Evolutionary conservation across 2,329 filamentous ascomycete genomes (phyloP), one percentile per base, ranked within the genome.

Genomic region (Venturia oleaginea): DNA sequence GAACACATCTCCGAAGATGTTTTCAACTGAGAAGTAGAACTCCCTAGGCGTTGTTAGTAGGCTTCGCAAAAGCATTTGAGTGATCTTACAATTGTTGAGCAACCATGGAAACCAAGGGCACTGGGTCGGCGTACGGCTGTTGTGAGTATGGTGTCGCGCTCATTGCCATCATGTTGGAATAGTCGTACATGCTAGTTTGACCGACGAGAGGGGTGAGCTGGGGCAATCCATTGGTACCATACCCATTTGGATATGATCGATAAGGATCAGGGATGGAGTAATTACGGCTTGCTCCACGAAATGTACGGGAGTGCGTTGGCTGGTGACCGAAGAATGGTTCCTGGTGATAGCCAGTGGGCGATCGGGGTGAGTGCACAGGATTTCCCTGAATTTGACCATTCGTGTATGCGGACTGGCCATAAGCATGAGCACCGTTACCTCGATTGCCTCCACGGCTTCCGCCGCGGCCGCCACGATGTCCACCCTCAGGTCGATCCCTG

Each of bases 1-100:
- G 76, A 86, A 97, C 71, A 90, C 82, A 72, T 99, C 94, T 77
- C 96, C 97, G 82, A 91, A 90, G 61, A 97, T 82, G 73, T 99
- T 99, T 72, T 97, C 90, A 34, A 96, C 84, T 0, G 93, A 97
- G 77, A 99, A 96, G 77, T 99, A 99, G 79, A 97, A 99, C 71
- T 96, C 91, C 43, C 92, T 83, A 72, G 83, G 79, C 68, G 73
- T 19, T 51, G 67, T 79, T 72, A 77, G 73, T 27, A 63, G 61
- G 19, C 48, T 43, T 37, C 1, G 19, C 19, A 15, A 38, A 37
- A 22, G 42, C n/a, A 27, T n/a, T 46, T 17, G 10, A 37, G 62
- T 62, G 11, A 66, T 73, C 80, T 73, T 79, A 83, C 79, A 84
- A 73, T 71, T 87, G 86, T 70, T 80, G 83, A 67, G 79, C 82